phyloP scores from a whole-genome alignment of 2,329 filamentous ascomycete genomes.

The Arthrinium phaeospermum region DNA sequence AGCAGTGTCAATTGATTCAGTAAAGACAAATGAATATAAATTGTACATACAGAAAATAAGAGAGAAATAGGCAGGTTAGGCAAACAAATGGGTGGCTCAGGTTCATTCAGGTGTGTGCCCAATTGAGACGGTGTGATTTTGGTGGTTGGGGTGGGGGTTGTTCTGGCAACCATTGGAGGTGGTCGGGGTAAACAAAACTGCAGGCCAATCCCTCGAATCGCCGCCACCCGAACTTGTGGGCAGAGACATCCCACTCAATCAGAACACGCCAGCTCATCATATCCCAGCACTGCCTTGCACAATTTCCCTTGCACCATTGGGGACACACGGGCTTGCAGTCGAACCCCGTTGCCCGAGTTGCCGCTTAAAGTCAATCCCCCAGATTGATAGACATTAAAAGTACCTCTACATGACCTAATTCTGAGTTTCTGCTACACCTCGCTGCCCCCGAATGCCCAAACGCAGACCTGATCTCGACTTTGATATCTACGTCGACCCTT shows the following conservation, averaged over 20 bases:
- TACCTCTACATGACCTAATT: neutral
- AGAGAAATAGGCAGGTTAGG: neutral
- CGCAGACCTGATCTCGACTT: conserved; percentile 47
- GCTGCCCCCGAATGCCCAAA: conserved; percentile 32
- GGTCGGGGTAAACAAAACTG: conserved; percentile 9
- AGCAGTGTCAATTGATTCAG: neutral
- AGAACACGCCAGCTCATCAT: conserved; percentile 18
- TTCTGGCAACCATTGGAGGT: conserved; percentile 8
- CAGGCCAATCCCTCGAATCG: neutral
- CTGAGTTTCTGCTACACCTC: conserved; percentile 5
- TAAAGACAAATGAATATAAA: neutral
- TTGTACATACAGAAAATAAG: neutral
- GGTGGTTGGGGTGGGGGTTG: neutral
- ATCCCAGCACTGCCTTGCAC: neutral
- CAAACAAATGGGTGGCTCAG: neutral
- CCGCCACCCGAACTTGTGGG: neutral
- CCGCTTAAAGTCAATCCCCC: conserved; percentile 34
- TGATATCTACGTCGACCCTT: conserved; percentile 54
- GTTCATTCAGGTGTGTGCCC: conserved; percentile 5
- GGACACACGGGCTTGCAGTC: conserved; percentile 6
- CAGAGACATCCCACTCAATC: conserved; percentile 15
- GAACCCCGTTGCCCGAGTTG: conserved; percentile 16
- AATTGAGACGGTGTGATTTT: neutral
- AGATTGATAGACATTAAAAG: conserved; percentile 32
- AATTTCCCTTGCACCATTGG: conserved; percentile 3